Conservation (phyloP, 176 grass and related monocot genomes). For the Eremochloa ophiuroides region DNA sequence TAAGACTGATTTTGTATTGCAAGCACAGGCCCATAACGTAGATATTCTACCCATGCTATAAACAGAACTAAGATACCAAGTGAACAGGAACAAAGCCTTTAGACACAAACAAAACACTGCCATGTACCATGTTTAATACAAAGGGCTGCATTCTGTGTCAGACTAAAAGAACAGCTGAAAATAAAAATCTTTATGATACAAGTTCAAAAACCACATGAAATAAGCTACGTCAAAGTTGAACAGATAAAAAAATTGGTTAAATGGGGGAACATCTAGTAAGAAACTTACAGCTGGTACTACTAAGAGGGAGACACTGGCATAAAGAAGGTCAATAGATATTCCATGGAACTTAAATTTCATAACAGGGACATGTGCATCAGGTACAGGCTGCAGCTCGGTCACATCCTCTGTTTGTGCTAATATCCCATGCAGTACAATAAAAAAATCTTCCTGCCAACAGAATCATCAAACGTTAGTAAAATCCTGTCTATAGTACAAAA, state of each 20-base stretch:
- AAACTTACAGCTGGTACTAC: conserved; percentile 78
- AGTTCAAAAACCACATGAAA: neutral
- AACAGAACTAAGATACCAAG: neutral
- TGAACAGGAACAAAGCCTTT: neutral
- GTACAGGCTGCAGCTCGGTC: conserved; percentile 85
- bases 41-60: neutral
- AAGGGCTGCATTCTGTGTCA: neutral
- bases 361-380: conserved; percentile 96
- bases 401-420: conserved; percentile 74
- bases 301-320: conserved; percentile 91
- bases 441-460: conserved; percentile 88
- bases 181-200: neutral
- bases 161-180: neutral
- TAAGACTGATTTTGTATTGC: neutral
- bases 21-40: no score
- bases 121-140: neutral
- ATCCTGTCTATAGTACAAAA: neutral
- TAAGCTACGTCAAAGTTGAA: neutral
- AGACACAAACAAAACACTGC: neutral
- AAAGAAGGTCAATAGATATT: conserved; percentile 98
- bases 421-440: conserved; percentile 82
- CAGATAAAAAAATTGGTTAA: neutral
- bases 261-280: neutral
- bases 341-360: conserved; percentile 95
- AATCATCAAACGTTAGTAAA: conserved; percentile 12